These are phyloP conservation scores for Rhodomyrtus psidioides DNA, from an alignment of 441 rosid species.

Conservation along the genomic window DNA sequence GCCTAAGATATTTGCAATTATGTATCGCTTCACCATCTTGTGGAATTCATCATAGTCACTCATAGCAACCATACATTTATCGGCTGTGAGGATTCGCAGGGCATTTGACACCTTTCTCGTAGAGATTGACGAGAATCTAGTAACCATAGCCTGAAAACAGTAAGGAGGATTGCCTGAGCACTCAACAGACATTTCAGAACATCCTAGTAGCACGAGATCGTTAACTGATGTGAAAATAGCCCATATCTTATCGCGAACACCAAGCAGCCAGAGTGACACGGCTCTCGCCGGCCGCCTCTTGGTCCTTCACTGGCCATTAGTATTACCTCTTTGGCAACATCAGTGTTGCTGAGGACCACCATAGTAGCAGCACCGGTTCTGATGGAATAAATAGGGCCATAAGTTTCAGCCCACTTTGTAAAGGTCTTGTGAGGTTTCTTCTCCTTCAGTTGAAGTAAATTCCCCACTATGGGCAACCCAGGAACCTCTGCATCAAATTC, in stretches of 20 bases:
- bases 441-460: constrained; percentile 74
- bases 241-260: too few species aligned
- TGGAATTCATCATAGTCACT: constrained; percentile 84
- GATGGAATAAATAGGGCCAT: constrained; percentile 83
- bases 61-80: constrained; percentile 79
- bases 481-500: constrained; percentile 49
- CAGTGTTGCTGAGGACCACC: constrained; percentile 58
- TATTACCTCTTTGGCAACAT: constrained; percentile 68
- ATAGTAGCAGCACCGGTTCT: constrained; percentile 57
- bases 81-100: constrained; percentile 47
- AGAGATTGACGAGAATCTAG: constrained; percentile 68
- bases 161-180: not conserved
- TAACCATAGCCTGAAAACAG: constrained; percentile 67
- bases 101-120: constrained; percentile 70
- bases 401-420: constrained; percentile 60
- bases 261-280: not conserved
- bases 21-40: constrained; percentile 41
- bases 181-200: not conserved
- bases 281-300: not conserved
- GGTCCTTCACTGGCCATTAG: not conserved
- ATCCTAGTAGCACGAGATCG: not conserved
- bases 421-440: constrained; percentile 86
- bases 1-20: constrained; percentile 53
- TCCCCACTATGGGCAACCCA: constrained; percentile 70
- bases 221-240: too few species aligned